Percentiles rank a stretch among this genome's conserved stretches.
phyloP scores from a whole-genome alignment of 768 basidiomycete species.

The Tremella fuciformis region DNA sequence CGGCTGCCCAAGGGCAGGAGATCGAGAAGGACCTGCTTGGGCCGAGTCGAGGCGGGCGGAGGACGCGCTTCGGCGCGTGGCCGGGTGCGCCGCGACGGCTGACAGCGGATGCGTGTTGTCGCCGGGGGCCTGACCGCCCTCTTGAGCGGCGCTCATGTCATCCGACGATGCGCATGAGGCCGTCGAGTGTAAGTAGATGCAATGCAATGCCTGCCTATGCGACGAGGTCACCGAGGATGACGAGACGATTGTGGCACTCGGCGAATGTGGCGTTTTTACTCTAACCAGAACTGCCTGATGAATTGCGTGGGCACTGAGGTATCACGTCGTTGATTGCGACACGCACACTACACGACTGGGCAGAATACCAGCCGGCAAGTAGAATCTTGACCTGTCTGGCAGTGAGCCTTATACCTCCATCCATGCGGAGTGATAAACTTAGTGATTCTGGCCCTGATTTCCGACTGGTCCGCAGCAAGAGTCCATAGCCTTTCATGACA shows the following conservation, averaged over 20 bases:
- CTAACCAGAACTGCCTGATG: too few species aligned
- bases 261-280: not conserved
- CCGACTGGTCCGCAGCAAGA: too few species aligned
- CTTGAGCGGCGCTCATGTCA: not conserved
- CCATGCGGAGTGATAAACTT: too few species aligned
- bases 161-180: not conserved
- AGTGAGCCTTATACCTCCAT: too few species aligned
- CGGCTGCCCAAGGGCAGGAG: too few species aligned
- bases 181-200: conserved; percentile 1
- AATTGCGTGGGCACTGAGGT: too few species aligned
- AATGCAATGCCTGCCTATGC: not conserved
- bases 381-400: too few species aligned
- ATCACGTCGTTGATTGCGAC: too few species aligned
- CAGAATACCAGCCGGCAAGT: too few species aligned
- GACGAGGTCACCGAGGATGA: not conserved
- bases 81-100: not conserved
- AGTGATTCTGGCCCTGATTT: too few species aligned
- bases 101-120: not conserved
- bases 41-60: not conserved
- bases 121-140: not conserved
- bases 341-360: too few species aligned
- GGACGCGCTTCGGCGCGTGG: not conserved
- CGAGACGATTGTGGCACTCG: conserved; percentile 2
- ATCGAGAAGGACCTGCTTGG: not conserved
- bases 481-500: too few species aligned